These are phyloP conservation scores for Sporothrix inflata DNA, from an alignment of 2,329 filamentous ascomycete species.

Conservation along the genomic window DNA sequence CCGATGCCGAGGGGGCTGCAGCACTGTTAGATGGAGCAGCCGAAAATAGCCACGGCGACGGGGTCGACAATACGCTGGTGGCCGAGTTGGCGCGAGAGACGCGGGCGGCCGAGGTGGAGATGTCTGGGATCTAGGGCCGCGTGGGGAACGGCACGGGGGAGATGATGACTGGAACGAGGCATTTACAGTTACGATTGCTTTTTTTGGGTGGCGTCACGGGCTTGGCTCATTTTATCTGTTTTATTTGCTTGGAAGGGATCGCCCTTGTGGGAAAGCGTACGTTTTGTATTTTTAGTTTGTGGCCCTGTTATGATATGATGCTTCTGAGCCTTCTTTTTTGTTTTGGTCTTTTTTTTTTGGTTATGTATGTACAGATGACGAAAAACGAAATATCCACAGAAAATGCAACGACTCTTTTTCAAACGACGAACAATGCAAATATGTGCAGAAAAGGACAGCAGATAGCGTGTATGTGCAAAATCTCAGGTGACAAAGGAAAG, in stretches of 20 bases:
- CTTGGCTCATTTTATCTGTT: neutral
- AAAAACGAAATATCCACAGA: neutral
- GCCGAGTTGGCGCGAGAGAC: conserved; percentile 56
- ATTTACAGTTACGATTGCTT: neutral
- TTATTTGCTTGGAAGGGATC: neutral
- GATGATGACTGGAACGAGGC: neutral
- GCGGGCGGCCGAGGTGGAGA: conserved; percentile 49
- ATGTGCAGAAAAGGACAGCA: neutral
- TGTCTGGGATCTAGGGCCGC: conserved; percentile 36
- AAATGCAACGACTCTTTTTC: neutral
- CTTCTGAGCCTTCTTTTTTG: neutral
- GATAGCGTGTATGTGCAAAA: neutral
- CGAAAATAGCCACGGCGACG: neutral
- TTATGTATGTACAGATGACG: conserved; percentile 14
- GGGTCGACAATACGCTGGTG: conserved; percentile 40
- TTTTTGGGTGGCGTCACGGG: neutral
- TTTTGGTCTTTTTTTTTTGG: neutral
- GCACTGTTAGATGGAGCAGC: conserved; percentile 47
- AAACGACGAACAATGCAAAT: neutral
- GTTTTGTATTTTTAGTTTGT: neutral
- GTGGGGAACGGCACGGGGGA: neutral
- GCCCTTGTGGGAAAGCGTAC: neutral
- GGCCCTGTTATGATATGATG: neutral
- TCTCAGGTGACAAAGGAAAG: neutral
- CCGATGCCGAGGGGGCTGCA: conserved; percentile 59